Evolutionary conservation across 208 protist species (phyloP), one percentile per base, ranked within the genome.

Genomic region (Acanthamoeba lenticulata): DNA sequence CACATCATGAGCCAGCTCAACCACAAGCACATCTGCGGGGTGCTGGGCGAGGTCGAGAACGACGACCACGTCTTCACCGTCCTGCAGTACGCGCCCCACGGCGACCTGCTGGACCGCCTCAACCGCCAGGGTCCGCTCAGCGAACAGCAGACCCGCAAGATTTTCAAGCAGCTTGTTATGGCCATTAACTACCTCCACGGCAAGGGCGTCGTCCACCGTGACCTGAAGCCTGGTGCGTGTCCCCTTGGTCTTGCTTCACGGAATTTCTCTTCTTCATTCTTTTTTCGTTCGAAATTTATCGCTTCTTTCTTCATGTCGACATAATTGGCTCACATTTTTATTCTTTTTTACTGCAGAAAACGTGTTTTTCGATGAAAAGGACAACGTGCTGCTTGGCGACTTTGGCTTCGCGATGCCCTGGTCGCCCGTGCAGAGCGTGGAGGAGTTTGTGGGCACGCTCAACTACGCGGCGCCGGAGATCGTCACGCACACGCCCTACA

Each of bases 91-190:
- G 77, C 77, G 38, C 4, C 38, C 38, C 21, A 86, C 19, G 77
- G 77, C 42, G 77, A 86, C 45, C 77, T 86, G 5, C 45, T 86
- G 38, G 77, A 86, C n/a, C 45, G 45, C 5, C 42, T 86, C 77
- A 45, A 55, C 42, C 9, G 19, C n/a, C 19, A 57, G 40, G 77
- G 77, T 3, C 42, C 42, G 0, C 77, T 86, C 77, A 55, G 9
- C 21, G 95, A 96, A 85, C 67, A 92, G 21, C 88, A 95, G 85
- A 86, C 95, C 34, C 74, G 67, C 7, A 92, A 89, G 36, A 94
- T 96, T 67, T 83, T 95, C n/a, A 79, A 83, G 92, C 95, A 96
- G 52, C 94, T 96, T 24, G 67, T 96, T n/a, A 62, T 67, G n/a
- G 95, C 94, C 1, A 81, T 96, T 36, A 86, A 49, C 34, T 83